Evolutionary conservation across 176 grass and related monocot species (phyloP).

Genomic region (Pontederia crassipes): DNA sequence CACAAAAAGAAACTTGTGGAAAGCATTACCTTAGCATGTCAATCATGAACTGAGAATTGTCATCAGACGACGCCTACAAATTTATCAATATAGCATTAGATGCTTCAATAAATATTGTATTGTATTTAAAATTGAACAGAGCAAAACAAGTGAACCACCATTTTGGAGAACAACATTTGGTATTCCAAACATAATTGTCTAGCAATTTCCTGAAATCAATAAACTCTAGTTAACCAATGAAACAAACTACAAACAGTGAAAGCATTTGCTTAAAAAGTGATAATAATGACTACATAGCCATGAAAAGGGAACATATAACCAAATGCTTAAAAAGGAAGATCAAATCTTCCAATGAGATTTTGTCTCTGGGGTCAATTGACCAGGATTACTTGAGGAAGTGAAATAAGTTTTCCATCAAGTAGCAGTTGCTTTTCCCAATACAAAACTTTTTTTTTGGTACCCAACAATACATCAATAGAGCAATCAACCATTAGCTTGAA

Average conservation of each 20-base stretch:
- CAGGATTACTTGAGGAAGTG: too few species aligned
- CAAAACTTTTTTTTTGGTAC: too few species aligned
- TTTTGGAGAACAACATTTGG: constrained; percentile 88
- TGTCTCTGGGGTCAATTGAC: too few species aligned
- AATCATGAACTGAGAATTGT: constrained; percentile 84
- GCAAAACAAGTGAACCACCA: constrained; percentile 29
- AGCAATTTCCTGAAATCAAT: constrained; percentile 73
- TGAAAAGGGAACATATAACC: constrained; percentile 10
- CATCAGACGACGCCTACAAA: constrained; percentile 87
- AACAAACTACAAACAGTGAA: too few species aligned
- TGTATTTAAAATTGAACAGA: background rate
- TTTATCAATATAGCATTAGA: background rate
- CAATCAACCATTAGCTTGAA: background rate
- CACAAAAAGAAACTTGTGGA: background rate
- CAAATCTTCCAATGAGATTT: too few species aligned
- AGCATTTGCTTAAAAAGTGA: too few species aligned
- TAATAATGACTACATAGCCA: too few species aligned
- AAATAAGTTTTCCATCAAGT: too few species aligned
- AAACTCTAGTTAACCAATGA: background rate
- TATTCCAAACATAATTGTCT: constrained; percentile 87
- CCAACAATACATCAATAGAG: background rate
- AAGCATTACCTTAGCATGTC: constrained; percentile 60
- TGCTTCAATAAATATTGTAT: background rate
- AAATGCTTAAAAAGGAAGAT: too few species aligned
- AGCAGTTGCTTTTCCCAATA: too few species aligned